These are phyloP conservation scores for Solanum tarapatanum DNA, from an alignment of 257 asterid species.

Conservation along the genomic window DNA sequence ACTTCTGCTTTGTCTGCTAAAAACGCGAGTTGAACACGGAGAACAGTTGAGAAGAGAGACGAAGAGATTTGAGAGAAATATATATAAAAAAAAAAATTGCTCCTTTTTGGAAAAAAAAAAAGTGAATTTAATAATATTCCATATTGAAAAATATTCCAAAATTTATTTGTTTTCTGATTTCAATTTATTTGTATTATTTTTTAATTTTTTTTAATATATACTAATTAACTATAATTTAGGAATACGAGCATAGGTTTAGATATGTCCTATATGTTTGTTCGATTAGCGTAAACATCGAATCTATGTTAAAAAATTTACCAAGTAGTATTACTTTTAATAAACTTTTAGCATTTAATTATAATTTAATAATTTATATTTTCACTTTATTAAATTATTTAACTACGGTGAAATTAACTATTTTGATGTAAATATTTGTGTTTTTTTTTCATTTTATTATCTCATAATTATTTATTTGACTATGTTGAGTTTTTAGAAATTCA, in stretches of 20 bases:
- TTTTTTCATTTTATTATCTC: neutral
- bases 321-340: neutral
- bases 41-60: slow-evolving; percentile 43
- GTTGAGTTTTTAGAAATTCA: neutral
- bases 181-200: too few relatives aligned
- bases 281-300: neutral
- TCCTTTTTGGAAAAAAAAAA: neutral
- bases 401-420: neutral
- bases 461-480: neutral
- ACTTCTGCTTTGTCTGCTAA: slow-evolving; percentile 19
- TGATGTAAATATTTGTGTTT: neutral
- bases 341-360: neutral
- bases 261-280: too few relatives aligned
- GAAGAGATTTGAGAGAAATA: neutral
- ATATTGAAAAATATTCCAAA: neutral
- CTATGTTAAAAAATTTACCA: neutral
- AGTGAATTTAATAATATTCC: too few relatives aligned
- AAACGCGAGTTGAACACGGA: slow-evolving; percentile 93
- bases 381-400: neutral
- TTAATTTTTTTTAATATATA: too few relatives aligned
- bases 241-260: too few relatives aligned
- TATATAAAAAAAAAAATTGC: neutral
- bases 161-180: too few relatives aligned
- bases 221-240: too few relatives aligned
- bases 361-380: neutral